phyloP scores from a whole-genome alignment of 345 rosid species.

The Reutealis trisperma region DNA sequence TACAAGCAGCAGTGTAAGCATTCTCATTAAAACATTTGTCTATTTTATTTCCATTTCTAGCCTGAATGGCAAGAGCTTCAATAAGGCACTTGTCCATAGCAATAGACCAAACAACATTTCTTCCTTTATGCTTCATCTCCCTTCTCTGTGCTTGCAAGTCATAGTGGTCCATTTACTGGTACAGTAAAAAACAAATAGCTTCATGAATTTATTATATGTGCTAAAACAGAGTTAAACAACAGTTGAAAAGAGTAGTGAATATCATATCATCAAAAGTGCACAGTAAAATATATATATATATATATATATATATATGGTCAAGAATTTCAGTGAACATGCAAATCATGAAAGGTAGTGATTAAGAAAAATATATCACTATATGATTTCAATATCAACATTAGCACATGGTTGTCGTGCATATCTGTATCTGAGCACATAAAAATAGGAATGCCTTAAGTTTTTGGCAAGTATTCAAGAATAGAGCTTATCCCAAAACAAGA shows the following conservation, averaged over 20 bases:
- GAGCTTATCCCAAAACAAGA: neutral
- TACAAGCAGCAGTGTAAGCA: slow-evolving; percentile 76
- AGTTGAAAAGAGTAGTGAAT: neutral
- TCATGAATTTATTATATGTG: neutral
- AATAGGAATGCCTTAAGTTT: neutral
- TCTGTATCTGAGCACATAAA: neutral
- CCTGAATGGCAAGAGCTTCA: slow-evolving; percentile 82
- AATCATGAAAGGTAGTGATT: neutral
- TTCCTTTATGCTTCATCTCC: slow-evolving; percentile 79
- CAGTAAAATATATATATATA: too few species aligned
- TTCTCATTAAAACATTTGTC: slow-evolving; percentile 81
- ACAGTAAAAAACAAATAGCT: slow-evolving; percentile 13
- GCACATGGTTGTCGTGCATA: neutral
- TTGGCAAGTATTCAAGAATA: neutral
- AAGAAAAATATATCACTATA: neutral
- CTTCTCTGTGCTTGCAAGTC: slow-evolving; percentile 56
- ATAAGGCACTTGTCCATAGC: slow-evolving; percentile 91
- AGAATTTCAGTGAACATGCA: neutral
- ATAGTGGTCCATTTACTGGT: slow-evolving; percentile 67
- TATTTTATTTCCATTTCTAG: slow-evolving; percentile 75
- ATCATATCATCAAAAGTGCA: neutral
- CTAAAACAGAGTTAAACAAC: slow-evolving; percentile 1
- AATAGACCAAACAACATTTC: slow-evolving; percentile 85
- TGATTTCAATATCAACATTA: neutral
- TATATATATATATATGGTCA: too few species aligned